These are phyloP conservation scores for Plasmopara halstedii DNA, from an alignment of 352 stramenopile genomes.

Conservation along the genomic window DNA sequence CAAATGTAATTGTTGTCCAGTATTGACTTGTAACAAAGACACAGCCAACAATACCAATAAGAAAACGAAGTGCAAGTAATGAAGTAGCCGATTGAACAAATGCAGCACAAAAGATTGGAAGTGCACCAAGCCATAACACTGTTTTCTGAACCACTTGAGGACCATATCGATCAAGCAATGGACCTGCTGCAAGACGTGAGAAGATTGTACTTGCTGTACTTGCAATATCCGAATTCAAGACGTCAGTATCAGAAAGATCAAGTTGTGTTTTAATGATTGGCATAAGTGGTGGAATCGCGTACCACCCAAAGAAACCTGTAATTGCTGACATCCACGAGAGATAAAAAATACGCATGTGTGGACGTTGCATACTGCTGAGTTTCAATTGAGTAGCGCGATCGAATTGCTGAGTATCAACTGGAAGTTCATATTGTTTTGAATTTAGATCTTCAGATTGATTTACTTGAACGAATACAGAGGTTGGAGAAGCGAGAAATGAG, in stretches of 20 bases:
- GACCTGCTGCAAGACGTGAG: constrained; percentile 87
- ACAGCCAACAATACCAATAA: constrained; percentile 91
- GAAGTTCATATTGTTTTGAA: constrained; percentile 27
- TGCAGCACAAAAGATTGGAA: constrained; percentile 73
- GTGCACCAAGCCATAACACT: no score
- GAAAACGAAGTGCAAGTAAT: constrained; percentile 88
- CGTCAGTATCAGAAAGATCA: constrained; percentile 74
- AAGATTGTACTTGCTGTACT: constrained; percentile 89
- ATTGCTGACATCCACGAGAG: constrained; percentile 89
- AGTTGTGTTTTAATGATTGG: constrained; percentile 85
- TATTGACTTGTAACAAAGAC: constrained; percentile 94
- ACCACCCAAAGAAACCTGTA: constrained; percentile 92
- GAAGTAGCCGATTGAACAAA: constrained; percentile 81
- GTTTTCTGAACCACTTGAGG: constrained; percentile 75
- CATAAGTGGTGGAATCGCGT: constrained; percentile 91
- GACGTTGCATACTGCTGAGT: constrained; percentile 65
- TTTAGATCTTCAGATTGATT: not conserved
- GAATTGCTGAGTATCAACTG: constrained; percentile 47
- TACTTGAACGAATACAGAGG: no score
- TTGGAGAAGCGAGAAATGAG: no score
- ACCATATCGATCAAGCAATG: constrained; percentile 90
- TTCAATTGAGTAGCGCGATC: constrained; percentile 75
- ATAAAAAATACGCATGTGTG: constrained; percentile 95
- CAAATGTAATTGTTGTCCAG: constrained; percentile 94
- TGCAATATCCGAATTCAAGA: constrained; percentile 90